Evolutionary conservation across 345 rosid genomes (phyloP), one percentile per base, ranked within the genome.

Genomic region (Populus alba): DNA sequence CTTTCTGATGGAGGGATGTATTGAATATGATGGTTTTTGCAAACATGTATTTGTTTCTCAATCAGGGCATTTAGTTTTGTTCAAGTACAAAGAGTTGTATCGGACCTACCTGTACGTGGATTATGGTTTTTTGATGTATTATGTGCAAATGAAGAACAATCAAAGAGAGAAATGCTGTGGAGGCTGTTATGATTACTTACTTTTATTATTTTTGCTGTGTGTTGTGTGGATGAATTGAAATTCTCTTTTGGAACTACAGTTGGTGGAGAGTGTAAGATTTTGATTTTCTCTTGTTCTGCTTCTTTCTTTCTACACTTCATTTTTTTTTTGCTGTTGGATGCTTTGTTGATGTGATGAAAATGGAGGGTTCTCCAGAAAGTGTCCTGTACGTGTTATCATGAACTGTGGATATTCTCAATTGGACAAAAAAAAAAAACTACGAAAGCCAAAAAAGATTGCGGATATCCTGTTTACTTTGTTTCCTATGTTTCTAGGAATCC

Each of bases 401-500:
- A 22, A n/a, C 23, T 29, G 33, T 59, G 20, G 63, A 70, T 70
- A 17, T 31, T 18, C 63, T n/a, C 12, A n/a, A 57, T 9, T 57
- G 63, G 27, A 3, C 22, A 57, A 57, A 22, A 10, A 9, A 57
- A 57, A n/a, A 33, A 33, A 33, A 33, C 37, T 33, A 4, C 0
- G 45, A 41, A 2, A 41, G 45, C n/a, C n/a, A n/a, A n/a, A 41
- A 41, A 41, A 41, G 45, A 41, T 8, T 57, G 15, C 18, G 29
- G 68, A 75, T 61, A 31, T 49, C 49, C 38, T 4, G 72, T 73
- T 63, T 75, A 18, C 37, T 39, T 83, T 65, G 78, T 53, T 71
- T 74, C 74, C 80, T 43, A 79, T 43, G 74, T 66, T 74, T 77
- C 78, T 80, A 86, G 91, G 88, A 88, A 74, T 86, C 91, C 23